These are phyloP conservation scores for Spinacia oleracea DNA, from an alignment of 179 eudicot species.

Conservation along the genomic window DNA sequence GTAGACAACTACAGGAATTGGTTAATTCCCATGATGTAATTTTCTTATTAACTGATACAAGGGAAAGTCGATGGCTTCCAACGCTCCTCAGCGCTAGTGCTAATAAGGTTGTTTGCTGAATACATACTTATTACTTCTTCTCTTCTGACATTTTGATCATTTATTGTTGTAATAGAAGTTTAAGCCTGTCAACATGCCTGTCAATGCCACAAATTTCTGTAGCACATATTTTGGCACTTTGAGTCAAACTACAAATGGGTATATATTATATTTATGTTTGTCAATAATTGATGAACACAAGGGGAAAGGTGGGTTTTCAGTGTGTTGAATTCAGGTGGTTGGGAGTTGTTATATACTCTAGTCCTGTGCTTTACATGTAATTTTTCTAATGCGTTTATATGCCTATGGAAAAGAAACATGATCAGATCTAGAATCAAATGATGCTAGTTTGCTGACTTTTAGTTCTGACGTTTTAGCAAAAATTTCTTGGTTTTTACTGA, in stretches of 20 bases:
- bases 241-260: neutral
- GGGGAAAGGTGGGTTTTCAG: neutral
- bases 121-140: neutral
- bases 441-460: neutral
- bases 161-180: neutral
- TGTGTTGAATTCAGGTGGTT: neutral
- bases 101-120: constrained; percentile 59
- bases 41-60: constrained; percentile 88
- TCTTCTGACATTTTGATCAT: constrained; percentile 8
- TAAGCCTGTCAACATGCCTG: too few species aligned
- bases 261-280: neutral
- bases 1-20: constrained; percentile 62
- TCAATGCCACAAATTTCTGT: neutral
- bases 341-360: neutral
- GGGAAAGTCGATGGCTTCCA: constrained; percentile 99
- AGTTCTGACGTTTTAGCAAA: neutral
- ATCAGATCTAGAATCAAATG: neutral
- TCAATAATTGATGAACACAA: neutral
- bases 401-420: neutral
- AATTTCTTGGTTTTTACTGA: constrained; percentile 3
- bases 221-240: neutral
- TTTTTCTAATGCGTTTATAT: neutral
- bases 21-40: constrained; percentile 80
- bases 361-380: neutral
- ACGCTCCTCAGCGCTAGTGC: constrained; percentile 69